Evolutionary conservation across 108 stramenopile genomes (phyloP), one percentile per base, ranked within the genome.

Genomic region (Epipyxis sp.): DNA sequence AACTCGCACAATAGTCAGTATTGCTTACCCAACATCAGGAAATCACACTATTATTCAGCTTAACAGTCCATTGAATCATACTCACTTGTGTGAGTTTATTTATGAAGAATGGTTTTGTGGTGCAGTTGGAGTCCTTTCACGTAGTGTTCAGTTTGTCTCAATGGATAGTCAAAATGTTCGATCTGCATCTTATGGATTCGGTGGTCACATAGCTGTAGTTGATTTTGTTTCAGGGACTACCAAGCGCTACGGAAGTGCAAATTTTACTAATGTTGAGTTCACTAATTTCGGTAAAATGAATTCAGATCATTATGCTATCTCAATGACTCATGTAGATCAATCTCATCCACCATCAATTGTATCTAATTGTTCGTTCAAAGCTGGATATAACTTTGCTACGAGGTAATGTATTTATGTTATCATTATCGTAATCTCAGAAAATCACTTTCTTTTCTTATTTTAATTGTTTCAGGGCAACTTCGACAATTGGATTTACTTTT

Each of bases 141-240:
- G 65, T 20, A 68, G 40, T 25, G 41, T 68, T 16, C 35, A 25
- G 16, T 37, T 68, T 37, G 20, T 77, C 30, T 74, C 62, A 44
- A 1, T 41, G 54, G 79, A 43, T 29, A 3, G 42, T n/a, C 59
- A 79, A 25, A 59, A 1, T 1, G 13, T n/a, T 13, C 29, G 6
- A 13, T 20, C 50, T 10, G 6, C 29, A 30, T 46, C 43, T n/a
- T 59, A 69, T 69, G 59, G 32, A 16, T 79, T 42, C 50, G 78
- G 78, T 25, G 78, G 6, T 43, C 78, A 79, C 50, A 69, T 79
- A n/a, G 1, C 20, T 37, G 78, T 69, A 3, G 1, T 59, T 25
- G 78, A 79, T n/a, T 10, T 79, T 32, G 2, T 40, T 6, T 29
- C 37, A 6, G 13, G 35, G 6, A 16, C 44, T n/a, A 32, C 39